Conservation (phyloP, 1,284 basidiomycete species). For the Cutaneotrichosporon cutaneum region DNA sequence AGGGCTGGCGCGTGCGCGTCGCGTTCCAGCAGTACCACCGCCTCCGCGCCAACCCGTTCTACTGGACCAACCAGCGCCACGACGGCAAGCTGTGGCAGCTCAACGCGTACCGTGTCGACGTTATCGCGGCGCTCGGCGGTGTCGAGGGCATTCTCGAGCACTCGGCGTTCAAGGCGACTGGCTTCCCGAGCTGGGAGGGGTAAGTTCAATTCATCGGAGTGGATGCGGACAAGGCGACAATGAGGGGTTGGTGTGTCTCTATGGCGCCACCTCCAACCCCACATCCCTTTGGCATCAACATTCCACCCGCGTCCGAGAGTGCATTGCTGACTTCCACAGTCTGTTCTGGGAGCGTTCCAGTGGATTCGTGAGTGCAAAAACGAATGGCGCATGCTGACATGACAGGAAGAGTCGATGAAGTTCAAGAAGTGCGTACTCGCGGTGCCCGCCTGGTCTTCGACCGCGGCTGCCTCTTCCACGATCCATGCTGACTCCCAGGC, state of each 20-base stretch:
- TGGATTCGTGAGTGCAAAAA: constrained; percentile 2
- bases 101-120: constrained; percentile 98
- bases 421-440: constrained; percentile 67
- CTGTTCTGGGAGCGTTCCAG: constrained; percentile 94
- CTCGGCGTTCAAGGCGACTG: constrained; percentile 95
- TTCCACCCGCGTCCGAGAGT: background rate
- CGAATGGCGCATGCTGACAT: background rate
- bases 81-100: constrained; percentile 98
- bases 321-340: constrained; percentile 44
- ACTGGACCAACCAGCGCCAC: constrained; percentile 97
- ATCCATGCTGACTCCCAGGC: constrained; percentile 18
- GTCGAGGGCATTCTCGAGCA: constrained; percentile 93
- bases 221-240: too few species aligned
- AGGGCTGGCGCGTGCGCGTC: constrained; percentile 90
- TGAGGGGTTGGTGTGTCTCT: too few species aligned
- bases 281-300: background rate
- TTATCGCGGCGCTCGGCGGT: constrained; percentile 90
- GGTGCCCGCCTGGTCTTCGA: constrained; percentile 1
- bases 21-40: constrained; percentile 98
- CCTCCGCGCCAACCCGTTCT: constrained; percentile 78
- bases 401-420: constrained; percentile 73
- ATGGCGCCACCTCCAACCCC: background rate
- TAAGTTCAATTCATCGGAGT: background rate
- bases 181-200: constrained; percentile 55
- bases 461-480: background rate